These are phyloP conservation scores for Sodiomyces alkalinus DNA, from an alignment of 2,329 filamentous ascomycete species.

Conservation along the genomic window DNA sequence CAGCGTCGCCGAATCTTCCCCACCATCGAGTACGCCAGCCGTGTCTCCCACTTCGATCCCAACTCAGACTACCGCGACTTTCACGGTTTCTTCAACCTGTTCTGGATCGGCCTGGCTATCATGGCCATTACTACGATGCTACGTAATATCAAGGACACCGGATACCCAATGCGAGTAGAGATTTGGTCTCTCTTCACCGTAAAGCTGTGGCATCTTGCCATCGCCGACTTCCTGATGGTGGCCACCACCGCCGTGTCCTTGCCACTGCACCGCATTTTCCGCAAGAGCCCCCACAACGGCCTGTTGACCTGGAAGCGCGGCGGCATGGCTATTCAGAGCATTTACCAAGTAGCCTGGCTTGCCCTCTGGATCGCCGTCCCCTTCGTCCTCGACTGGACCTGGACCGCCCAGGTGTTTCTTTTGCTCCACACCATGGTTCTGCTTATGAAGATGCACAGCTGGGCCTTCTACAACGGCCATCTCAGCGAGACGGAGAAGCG, in stretches of 20 bases:
- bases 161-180: slow-evolving; percentile 66
- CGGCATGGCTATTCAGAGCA: slow-evolving; percentile 71
- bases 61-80: slow-evolving; percentile 87
- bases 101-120: slow-evolving; percentile 93
- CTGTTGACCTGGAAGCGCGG: slow-evolving; percentile 57
- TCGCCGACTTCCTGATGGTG: slow-evolving; percentile 80
- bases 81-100: slow-evolving; percentile 91
- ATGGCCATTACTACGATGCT: slow-evolving; percentile 94
- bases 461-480: slow-evolving; percentile 96
- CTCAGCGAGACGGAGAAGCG: slow-evolving; percentile 75
- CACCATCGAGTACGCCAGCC: slow-evolving; percentile 76
- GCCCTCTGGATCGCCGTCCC: slow-evolving; percentile 71
- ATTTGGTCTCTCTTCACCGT: slow-evolving; percentile 82
- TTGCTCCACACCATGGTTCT: slow-evolving; percentile 80
- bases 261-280: slow-evolving; percentile 56
- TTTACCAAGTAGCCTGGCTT: slow-evolving; percentile 70
- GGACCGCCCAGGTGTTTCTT: slow-evolving; percentile 94
- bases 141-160: slow-evolving; percentile 87
- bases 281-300: slow-evolving; percentile 31
- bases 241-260: slow-evolving; percentile 55
- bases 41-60: slow-evolving; percentile 92
- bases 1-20: slow-evolving; percentile 79
- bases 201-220: slow-evolving; percentile 73
- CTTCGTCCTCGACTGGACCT: slow-evolving; percentile 79
- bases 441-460: slow-evolving; percentile 99